Percentiles rank a stretch among this genome's conserved stretches.
Conservation (phyloP, 805 yeast species). For the Candida coleopterorum region DNA sequence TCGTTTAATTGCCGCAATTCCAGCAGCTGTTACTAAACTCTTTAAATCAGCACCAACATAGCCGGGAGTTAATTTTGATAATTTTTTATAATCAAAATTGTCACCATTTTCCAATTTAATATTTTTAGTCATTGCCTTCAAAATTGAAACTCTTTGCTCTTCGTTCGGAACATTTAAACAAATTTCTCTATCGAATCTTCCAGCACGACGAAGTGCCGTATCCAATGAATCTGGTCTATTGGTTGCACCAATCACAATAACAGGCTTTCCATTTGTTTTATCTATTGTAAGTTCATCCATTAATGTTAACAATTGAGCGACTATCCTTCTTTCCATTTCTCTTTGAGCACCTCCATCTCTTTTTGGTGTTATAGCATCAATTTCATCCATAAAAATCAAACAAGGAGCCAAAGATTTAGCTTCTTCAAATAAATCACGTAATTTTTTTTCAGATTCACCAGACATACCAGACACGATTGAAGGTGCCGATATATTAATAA, state of each 20-base stretch:
- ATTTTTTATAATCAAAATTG: constrained; percentile 56
- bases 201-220: constrained; percentile 92
- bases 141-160: constrained; percentile 67
- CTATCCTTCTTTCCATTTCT: constrained; percentile 96
- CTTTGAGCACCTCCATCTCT: constrained; percentile 93
- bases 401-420: constrained; percentile 91
- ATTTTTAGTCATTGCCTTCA: constrained; percentile 64
- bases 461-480: constrained; percentile 98
- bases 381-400: constrained; percentile 88
- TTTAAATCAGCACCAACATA: constrained; percentile 97
- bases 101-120: constrained; percentile 61
- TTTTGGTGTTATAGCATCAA: constrained; percentile 97
- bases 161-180: constrained; percentile 94
- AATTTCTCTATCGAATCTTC: constrained; percentile 93
- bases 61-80: constrained; percentile 95
- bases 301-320: constrained; percentile 89
- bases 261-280: constrained; percentile 89
- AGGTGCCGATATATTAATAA: constrained; percentile 88
- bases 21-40: constrained; percentile 92
- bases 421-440: constrained; percentile 89
- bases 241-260: constrained; percentile 92
- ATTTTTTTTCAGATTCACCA: constrained; percentile 95
- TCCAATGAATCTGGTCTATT: constrained; percentile 95
- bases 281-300: constrained; percentile 90
- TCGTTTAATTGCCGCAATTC: constrained; percentile 88